These are phyloP conservation scores for Amylocystis lapponica DNA, from an alignment of 768 basidiomycete species.

Conservation along the genomic window DNA sequence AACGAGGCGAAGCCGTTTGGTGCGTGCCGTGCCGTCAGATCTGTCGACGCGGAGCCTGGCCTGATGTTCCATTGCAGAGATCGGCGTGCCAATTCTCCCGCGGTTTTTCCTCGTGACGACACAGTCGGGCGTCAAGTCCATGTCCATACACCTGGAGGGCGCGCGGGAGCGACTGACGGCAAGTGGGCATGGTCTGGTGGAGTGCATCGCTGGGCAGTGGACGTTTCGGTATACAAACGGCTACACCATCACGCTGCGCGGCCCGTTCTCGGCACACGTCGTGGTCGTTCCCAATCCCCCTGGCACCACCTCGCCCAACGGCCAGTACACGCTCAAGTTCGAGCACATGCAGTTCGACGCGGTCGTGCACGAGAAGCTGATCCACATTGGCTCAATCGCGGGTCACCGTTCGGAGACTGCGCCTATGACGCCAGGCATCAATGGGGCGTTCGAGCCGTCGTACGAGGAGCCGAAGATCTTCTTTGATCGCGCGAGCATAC, in stretches of 20 bases:
- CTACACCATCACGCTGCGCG: slow-evolving; percentile 70
- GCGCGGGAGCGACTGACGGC: slow-evolving; percentile 61
- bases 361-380: slow-evolving; percentile 65
- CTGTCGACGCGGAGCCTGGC: no score
- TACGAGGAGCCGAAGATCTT: slow-evolving; percentile 55
- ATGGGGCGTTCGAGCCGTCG: slow-evolving; percentile 20
- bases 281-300: slow-evolving; percentile 24
- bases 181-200: slow-evolving; percentile 45
- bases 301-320: slow-evolving; percentile 6
- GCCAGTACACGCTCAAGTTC: slow-evolving; percentile 47
- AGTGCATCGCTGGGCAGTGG: slow-evolving; percentile 73
- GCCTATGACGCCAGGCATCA: slow-evolving; percentile 24
- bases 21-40: no score
- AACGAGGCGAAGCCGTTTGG: slow-evolving; percentile 82
- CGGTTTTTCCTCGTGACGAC: slow-evolving; percentile 83
- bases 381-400: slow-evolving; percentile 56
- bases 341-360: slow-evolving; percentile 74
- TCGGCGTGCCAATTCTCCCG: slow-evolving; percentile 72
- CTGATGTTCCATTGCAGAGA: slow-evolving; percentile 54
- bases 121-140: slow-evolving; percentile 79
- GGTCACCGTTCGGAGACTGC: slow-evolving; percentile 43
- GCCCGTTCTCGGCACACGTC: slow-evolving; percentile 68
- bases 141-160: slow-evolving; percentile 74
- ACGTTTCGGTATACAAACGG: slow-evolving; percentile 78
- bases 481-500: slow-evolving; percentile 61